Evolutionary conservation across 2,329 filamentous ascomycete species (phyloP).

Genomic region (Emmonsiellopsis sp.): DNA sequence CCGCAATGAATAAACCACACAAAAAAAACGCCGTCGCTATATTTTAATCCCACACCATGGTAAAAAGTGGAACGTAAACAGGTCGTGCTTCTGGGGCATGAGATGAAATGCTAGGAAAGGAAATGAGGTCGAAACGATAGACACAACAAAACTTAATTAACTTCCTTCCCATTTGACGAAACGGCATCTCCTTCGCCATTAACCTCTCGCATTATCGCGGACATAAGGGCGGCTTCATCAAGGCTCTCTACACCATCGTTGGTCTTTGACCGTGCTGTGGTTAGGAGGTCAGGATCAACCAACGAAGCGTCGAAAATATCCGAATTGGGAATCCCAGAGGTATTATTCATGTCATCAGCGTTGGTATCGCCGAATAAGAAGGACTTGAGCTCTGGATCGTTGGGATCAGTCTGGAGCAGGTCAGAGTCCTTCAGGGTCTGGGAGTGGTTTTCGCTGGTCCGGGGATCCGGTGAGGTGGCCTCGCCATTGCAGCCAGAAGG

Average conservation of each 20-base stretch:
- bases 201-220: constrained; percentile 9
- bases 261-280: constrained; percentile 14
- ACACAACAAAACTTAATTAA: not conserved
- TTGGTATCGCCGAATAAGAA: constrained; percentile 19
- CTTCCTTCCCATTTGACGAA: not conserved
- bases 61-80: not conserved
- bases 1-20: not conserved
- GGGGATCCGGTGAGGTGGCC: not conserved
- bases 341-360: constrained; percentile 3
- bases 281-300: constrained; percentile 17
- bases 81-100: not conserved
- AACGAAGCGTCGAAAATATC: constrained; percentile 26
- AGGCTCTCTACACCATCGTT: constrained; percentile 7
- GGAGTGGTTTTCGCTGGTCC: not conserved
- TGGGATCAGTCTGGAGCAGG: not conserved
- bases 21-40: not conserved
- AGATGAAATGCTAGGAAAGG: not conserved
- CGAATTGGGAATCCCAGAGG: constrained; percentile 8
- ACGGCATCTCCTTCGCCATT: not conserved
- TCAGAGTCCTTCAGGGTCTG: not conserved
- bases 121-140: not conserved
- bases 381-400: constrained; percentile 16
- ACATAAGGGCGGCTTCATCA: constrained; percentile 6
- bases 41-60: not conserved
- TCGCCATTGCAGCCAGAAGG: too few relatives aligned